Percentiles rank a stretch among this genome's conserved stretches.
These are phyloP conservation scores for Passalora sequoiae DNA, from an alignment of 2,329 filamentous ascomycete species.

Conservation along the genomic window DNA sequence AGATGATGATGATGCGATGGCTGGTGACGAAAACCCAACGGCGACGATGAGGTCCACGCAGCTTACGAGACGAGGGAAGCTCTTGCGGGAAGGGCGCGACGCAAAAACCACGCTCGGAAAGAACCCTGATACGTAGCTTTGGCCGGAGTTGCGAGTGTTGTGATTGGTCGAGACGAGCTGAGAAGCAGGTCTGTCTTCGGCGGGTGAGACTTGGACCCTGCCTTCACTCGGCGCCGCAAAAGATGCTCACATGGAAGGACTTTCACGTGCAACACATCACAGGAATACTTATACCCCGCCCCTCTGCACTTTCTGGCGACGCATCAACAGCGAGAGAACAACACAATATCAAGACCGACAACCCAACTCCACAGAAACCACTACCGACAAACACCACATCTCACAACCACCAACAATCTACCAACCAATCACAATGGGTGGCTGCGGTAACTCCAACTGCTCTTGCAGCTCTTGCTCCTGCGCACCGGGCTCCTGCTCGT, in stretches of 20 bases:
- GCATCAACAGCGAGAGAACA: conserved; percentile 8
- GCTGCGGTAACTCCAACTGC: conserved; percentile 33
- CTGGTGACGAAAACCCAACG: too few species aligned
- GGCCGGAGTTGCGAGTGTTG: neutral
- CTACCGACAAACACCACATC: conserved; percentile 7
- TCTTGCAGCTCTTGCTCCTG: conserved; percentile 30
- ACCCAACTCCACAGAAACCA: conserved; percentile 1
- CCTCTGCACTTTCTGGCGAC: conserved; percentile 1
- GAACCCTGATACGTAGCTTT: neutral
- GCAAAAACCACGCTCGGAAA: conserved; percentile 1
- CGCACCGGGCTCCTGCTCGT: conserved; percentile 27
- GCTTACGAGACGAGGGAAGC: too few species aligned
- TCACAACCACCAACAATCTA: conserved; percentile 10
- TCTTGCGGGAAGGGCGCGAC: conserved; percentile 1
- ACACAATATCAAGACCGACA: conserved; percentile 6
- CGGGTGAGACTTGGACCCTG: neutral
- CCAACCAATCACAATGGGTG: conserved; percentile 28
- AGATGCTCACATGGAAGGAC: conserved; percentile 2
- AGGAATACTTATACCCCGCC: conserved; percentile 7
- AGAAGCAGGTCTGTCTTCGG: neutral
- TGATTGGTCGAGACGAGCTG: neutral
- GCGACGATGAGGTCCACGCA: neutral
- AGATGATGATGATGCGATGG: neutral
- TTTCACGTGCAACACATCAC: neutral
- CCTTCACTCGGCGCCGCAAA: conserved; percentile 1